Conservation (phyloP, 768 basidiomycete species). For the Psilocybe subaeruginosa region DNA sequence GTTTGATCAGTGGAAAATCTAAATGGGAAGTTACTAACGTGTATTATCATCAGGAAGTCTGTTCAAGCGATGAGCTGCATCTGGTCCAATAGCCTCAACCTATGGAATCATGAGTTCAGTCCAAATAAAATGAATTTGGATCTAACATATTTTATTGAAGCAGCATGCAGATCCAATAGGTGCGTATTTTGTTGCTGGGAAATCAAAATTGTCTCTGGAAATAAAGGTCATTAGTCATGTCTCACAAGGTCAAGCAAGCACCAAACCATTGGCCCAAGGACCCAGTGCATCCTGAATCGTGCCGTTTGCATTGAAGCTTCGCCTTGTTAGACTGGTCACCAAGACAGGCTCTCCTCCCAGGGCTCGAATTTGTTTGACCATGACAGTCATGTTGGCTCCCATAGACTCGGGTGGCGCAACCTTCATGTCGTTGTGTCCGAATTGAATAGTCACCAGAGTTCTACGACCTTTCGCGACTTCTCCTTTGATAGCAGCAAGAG, state of each 20-base stretch:
- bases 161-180: constrained; percentile 39
- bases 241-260: neutral
- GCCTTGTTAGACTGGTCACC: constrained; percentile 42
- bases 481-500: constrained; percentile 34
- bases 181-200: constrained; percentile 38
- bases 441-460: constrained; percentile 43
- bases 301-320: constrained; percentile 38
- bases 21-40: constrained; percentile 21
- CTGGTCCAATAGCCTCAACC: constrained; percentile 42
- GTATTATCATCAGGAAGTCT: constrained; percentile 40
- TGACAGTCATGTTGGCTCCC: constrained; percentile 43
- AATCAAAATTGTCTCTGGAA: constrained; percentile 36
- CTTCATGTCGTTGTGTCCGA: constrained; percentile 45
- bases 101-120: neutral
- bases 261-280: constrained; percentile 38
- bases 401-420: constrained; percentile 46
- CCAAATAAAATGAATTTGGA: neutral
- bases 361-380: constrained; percentile 39
- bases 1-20: neutral
- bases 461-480: constrained; percentile 38
- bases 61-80: constrained; percentile 41
- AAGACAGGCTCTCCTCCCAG: constrained; percentile 42
- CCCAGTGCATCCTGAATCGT: constrained; percentile 38
- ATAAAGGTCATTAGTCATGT: neutral
- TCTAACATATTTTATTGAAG: constrained; percentile 38